A percentile compares a stretch with the other conserved stretches of the same genome.
These are phyloP conservation scores for Lomentospora prolificans DNA, from an alignment of 2,329 filamentous ascomycete species.

Conservation along the genomic window DNA sequence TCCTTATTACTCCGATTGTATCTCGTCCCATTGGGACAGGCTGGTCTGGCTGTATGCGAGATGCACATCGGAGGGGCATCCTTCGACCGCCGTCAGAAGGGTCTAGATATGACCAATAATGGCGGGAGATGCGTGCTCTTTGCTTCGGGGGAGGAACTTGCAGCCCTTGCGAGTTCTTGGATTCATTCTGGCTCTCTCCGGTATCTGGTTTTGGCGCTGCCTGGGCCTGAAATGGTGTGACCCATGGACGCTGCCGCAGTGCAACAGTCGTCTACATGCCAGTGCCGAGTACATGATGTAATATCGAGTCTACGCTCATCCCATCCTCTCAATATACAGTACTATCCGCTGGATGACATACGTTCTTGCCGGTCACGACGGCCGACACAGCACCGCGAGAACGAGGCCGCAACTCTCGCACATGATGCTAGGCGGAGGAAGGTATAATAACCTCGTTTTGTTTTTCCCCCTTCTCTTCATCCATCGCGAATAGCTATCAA, in stretches of 20 bases:
- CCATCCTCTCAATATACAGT: neutral
- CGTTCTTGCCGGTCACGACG: too few relatives aligned
- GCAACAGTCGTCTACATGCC: neutral
- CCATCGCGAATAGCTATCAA: neutral
- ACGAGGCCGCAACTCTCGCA: too few relatives aligned
- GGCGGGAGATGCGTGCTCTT: neutral
- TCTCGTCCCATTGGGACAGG: neutral
- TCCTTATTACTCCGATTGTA: neutral
- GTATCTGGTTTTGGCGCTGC: neutral
- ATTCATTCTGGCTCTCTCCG: neutral
- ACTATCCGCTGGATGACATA: too few relatives aligned
- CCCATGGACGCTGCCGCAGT: neutral
- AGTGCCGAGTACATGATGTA: neutral
- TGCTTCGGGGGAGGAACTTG: neutral
- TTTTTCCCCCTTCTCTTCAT: neutral
- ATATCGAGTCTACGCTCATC: neutral
- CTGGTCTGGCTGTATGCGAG: neutral
- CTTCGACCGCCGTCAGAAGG: neutral
- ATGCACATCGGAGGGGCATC: conserved; percentile 4
- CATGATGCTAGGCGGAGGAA: too few relatives aligned
- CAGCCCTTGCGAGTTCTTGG: neutral
- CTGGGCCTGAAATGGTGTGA: neutral
- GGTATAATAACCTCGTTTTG: too few relatives aligned
- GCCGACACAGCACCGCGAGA: too few relatives aligned
- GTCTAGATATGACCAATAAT: conserved; percentile 4